Conservation (phyloP, 805 yeast species). For the Dipodascus albidus region DNA sequence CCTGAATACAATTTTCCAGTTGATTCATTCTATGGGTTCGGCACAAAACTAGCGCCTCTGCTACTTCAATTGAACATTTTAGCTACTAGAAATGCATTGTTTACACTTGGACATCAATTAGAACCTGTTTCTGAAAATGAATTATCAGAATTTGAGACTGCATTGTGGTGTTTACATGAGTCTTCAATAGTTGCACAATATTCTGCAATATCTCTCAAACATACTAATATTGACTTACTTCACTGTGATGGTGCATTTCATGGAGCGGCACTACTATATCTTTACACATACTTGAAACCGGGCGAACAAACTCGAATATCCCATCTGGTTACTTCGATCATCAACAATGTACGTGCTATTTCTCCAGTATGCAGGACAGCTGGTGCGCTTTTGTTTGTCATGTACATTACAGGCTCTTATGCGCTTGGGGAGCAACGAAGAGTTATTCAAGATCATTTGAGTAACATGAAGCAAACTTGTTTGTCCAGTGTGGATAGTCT, state of each 20-base stretch:
- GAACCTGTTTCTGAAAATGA: slow-evolving; percentile 4
- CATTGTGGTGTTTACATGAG: slow-evolving; percentile 7
- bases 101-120: not conserved
- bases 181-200: slow-evolving; percentile 1
- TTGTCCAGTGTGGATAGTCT: slow-evolving; percentile 6
- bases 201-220: not conserved
- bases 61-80: slow-evolving; percentile 2
- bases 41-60: slow-evolving; percentile 5
- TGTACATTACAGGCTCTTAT: slow-evolving; percentile 7
- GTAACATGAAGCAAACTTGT: slow-evolving; percentile 6
- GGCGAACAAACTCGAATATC: not conserved
- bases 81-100: slow-evolving; percentile 2
- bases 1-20: slow-evolving; percentile 8
- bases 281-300: slow-evolving; percentile 6
- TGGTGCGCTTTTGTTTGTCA: slow-evolving; percentile 8
- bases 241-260: slow-evolving; percentile 11
- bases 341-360: slow-evolving; percentile 4
- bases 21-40: slow-evolving; percentile 11
- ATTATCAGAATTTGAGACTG: slow-evolving; percentile 3
- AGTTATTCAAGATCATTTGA: slow-evolving; percentile 3
- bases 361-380: slow-evolving; percentile 9
- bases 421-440: slow-evolving; percentile 5
- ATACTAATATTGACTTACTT: slow-evolving; percentile 6
- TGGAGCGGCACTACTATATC: slow-evolving; percentile 9
- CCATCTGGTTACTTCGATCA: slow-evolving; percentile 4